These are phyloP conservation scores for Cadophora sp. DNA, from an alignment of 2,329 filamentous ascomycete genomes.

Conservation along the genomic window DNA sequence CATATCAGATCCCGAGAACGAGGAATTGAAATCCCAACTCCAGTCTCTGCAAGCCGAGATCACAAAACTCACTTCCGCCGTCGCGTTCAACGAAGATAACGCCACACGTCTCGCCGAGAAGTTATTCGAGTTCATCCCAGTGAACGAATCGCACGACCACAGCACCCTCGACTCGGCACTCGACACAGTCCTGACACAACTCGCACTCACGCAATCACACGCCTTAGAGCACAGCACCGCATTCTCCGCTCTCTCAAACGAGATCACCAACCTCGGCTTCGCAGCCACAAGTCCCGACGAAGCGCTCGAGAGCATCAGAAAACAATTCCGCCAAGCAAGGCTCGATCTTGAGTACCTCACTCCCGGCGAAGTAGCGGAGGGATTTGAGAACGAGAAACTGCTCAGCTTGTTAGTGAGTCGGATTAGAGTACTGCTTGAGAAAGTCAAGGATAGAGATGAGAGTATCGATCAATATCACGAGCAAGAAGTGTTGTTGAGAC, in stretches of 20 bases:
- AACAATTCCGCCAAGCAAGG: conserved; percentile 61
- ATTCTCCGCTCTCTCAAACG: conserved; percentile 54
- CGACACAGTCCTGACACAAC: conserved; percentile 43
- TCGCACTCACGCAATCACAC: conserved; percentile 43
- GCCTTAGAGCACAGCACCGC: conserved; percentile 50
- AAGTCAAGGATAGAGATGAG: conserved; percentile 56
- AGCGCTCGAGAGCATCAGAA: conserved; percentile 52
- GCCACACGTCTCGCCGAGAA: conserved; percentile 40
- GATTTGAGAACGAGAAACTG: conserved; percentile 55
- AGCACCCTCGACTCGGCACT: conserved; percentile 42
- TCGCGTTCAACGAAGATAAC: conserved; percentile 41
- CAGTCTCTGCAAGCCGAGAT: conserved; percentile 38
- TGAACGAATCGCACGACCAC: conserved; percentile 37
- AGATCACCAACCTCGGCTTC: conserved; percentile 60
- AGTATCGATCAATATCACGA: conserved; percentile 66
- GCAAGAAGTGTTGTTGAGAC: conserved; percentile 60
- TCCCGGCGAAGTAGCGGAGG: conserved; percentile 62
- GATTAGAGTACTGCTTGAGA: conserved; percentile 57
- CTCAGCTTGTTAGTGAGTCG: conserved; percentile 60
- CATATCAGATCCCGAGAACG: conserved; percentile 38
- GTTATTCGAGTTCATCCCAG: conserved; percentile 39
- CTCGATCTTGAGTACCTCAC: conserved; percentile 68
- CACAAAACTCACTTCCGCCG: conserved; percentile 34
- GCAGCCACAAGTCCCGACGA: conserved; percentile 52
- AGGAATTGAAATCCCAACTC: conserved; percentile 38